Evolutionary conservation across 2,329 filamentous ascomycete genomes (phyloP).

Genomic region (Nigrospora osmanthi): DNA sequence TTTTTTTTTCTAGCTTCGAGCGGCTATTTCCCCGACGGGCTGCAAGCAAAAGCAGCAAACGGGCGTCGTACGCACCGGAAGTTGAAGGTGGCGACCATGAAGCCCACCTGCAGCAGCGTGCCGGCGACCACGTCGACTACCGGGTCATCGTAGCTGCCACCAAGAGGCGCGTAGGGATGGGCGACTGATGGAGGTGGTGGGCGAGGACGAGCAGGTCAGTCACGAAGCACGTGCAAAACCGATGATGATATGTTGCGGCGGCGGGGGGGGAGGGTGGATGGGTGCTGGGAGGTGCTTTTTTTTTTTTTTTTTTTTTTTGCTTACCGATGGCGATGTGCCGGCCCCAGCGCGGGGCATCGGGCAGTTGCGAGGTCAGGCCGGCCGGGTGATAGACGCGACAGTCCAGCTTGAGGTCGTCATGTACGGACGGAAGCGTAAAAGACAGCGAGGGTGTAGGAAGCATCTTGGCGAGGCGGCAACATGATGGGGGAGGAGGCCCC

Average conservation of each 20-base stretch:
- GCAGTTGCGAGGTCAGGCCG: slow-evolving; percentile 22
- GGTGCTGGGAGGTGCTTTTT: too few species aligned
- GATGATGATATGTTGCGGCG: too few species aligned
- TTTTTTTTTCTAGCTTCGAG: too few species aligned
- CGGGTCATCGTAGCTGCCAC: slow-evolving; percentile 76
- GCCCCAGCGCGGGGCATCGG: slow-evolving; percentile 30
- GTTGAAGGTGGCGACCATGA: slow-evolving; percentile 81
- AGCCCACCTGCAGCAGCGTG: slow-evolving; percentile 62
- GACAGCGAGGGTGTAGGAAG: slow-evolving; percentile 51
- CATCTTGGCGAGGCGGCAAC: slow-evolving; percentile 22
- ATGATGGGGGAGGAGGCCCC: not conserved
- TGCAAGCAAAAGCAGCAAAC: not conserved
- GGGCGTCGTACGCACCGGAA: slow-evolving; percentile 55
- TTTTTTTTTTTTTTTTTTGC: not conserved
- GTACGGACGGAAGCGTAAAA: slow-evolving; percentile 76
- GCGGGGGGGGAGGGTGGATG: not conserved
- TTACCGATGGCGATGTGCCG: slow-evolving; percentile 34
- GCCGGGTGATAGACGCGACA: slow-evolving; percentile 75
- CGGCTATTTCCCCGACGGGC: not conserved
- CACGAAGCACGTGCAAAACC: too few species aligned
- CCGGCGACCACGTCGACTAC: slow-evolving; percentile 61
- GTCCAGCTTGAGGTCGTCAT: slow-evolving; percentile 68
- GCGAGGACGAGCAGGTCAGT: too few species aligned
- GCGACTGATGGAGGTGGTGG: slow-evolving; percentile 56
- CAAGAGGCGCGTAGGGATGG: slow-evolving; percentile 85